Evolutionary conservation across 768 basidiomycete genomes (phyloP), one percentile per base, ranked within the genome.

Genomic region (Filobasidium wieringae): DNA sequence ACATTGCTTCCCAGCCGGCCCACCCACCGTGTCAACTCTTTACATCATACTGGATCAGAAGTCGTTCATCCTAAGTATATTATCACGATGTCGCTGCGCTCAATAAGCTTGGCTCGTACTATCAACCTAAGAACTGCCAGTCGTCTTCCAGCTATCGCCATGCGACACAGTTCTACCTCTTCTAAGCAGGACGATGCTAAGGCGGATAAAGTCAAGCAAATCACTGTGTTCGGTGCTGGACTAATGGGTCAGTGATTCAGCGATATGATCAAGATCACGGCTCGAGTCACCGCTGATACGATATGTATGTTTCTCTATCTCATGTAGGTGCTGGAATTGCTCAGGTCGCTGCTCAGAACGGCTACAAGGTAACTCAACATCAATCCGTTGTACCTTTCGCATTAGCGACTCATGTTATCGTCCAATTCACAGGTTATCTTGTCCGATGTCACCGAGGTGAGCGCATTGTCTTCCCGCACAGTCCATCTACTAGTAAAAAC

Each of bases 151-250:
- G n/a, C n/a, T n/a, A n/a, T n/a, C n/a, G 14, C 43, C 43, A 26
- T 19, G 22, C 43, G 43, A 12, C 43, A 27, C 14, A 19, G 12
- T 12, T 47, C 22, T 22, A 27, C 43, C 15, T 24, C 43, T 22
- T 26, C 43, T 19, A 47, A 40, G 22, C 37, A 15, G 37, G 37
- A 47, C 24, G 43, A 47, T 47, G 17, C 43, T 14, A 47, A 47
- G 29, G 43, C 43, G 11, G 43, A 47, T 22, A 47, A 26, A 27
- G 56, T 77, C 14, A 56, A 76, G 60, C 64, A 63, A 17, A 37
- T 77, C 31, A 76, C 75, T 0, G 67, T 77, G 27, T 76, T 77
- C 59, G 77, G 77, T 6, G 76, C 74, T 27, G 76, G 76, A 4
- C 61, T 77, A 36, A 75, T 75, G 75, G 75, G 75, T 62, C 26